A percentile compares a stretch with the other conserved stretches of the same genome.
Conservation (phyloP, 495 filamentous ascomycete genomes). For the Neurospora africana region DNA sequence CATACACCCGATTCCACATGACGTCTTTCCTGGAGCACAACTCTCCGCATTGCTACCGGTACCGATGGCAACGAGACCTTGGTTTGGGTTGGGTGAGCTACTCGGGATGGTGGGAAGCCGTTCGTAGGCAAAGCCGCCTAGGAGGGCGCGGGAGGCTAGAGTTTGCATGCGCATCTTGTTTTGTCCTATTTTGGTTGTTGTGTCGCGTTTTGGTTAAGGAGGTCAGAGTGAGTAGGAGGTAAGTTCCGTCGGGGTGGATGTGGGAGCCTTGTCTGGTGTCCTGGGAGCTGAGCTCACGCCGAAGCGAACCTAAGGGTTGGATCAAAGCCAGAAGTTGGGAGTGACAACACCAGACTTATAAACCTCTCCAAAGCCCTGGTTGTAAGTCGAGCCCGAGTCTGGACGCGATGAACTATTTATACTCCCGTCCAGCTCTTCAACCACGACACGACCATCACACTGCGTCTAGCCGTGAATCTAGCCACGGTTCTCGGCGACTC, state of each 20-base stretch:
- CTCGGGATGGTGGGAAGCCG: not conserved
- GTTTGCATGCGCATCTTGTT: not conserved
- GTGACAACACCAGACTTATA: not conserved
- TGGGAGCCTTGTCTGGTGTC: not conserved
- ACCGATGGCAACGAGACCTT: not conserved
- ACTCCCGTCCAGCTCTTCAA: not conserved
- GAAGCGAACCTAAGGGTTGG: not conserved
- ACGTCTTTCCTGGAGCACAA: not conserved
- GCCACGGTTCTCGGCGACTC: not conserved
- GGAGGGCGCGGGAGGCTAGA: not conserved
- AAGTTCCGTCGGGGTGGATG: not conserved
- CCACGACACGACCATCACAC: not conserved
- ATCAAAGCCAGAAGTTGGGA: not conserved
- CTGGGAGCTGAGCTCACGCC: not conserved
- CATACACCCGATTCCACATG: slow-evolving; percentile 1
- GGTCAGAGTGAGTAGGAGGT: not conserved
- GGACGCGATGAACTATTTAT: not conserved
- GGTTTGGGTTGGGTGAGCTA: not conserved
- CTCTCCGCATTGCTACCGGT: not conserved
- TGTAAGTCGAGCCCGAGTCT: not conserved
- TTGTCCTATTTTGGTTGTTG: not conserved
- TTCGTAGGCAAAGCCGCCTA: not conserved
- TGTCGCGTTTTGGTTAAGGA: not conserved
- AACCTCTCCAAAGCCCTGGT: no score
- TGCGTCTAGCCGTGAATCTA: not conserved